Base-by-base conservation (phyloP, 371 early-diverging fungal species). In the Cokeromyces recurvatus region DNA sequence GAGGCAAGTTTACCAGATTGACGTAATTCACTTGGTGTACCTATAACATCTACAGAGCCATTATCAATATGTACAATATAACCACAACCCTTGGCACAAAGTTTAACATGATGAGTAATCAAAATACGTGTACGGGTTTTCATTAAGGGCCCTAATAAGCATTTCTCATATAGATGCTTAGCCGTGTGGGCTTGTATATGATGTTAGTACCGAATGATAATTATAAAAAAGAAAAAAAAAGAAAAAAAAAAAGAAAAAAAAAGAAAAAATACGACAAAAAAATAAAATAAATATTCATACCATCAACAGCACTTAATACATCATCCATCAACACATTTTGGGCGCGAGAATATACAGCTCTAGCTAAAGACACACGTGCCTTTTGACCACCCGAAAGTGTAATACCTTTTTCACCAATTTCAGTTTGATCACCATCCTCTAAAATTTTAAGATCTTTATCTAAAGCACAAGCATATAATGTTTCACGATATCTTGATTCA, bases 131-230 rank as follows among this genome's bases (percentile, higher is more conserved):
- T 95, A 29, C 94, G 79, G 20, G 69, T 71, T 2, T 57, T 60
- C 85, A 96, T 79, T 52, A 91, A 63, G 20, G 77, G 65, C 9
- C 86, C 85, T 29, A 78, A 59, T 25, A 92, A 48, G 47, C 92
- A 92, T 27, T 81, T 63, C 20, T 73, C 65, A 37, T 85, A 76
- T 5, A 97, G 70, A 59, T 90, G 89, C 46, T 82, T 83, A 4
- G 89, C 95, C 1, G 97, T 96, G 34, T 95, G 94, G 10, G 91
- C 69, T 27, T n/a, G n/a, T n/a, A n/a, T n/a, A n/a, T n/a, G n/a
- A n/a, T n/a, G n/a, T n/a, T n/a, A n/a, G n/a, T n/a, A n/a, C n/a
- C n/a, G n/a, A n/a, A n/a, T n/a, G n/a, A n/a, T n/a, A n/a, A n/a
- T n/a, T n/a, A n/a, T n/a, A n/a, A n/a, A n/a, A n/a, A n/a, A n/a